Percentiles rank a stretch among this genome's conserved stretches.
phyloP scores from a whole-genome alignment of 2,329 filamentous ascomycete genomes.

The Ophiocordyceps camponoti-saundersi region DNA sequence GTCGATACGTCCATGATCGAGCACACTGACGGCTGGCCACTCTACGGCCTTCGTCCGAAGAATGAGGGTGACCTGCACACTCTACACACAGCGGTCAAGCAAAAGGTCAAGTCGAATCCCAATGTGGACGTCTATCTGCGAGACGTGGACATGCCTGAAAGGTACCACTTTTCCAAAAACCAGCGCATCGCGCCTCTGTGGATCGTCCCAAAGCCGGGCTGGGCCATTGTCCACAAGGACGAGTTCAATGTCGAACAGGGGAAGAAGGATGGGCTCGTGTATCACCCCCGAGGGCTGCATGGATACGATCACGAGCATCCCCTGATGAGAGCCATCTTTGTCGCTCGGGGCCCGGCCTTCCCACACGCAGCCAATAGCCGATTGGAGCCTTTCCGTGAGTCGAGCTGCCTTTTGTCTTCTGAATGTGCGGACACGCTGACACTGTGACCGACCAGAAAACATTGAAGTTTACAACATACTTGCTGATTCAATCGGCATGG shows the following conservation, averaged over 20 bases:
- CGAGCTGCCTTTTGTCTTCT: no score
- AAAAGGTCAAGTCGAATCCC: conserved; percentile 41
- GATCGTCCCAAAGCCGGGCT: conserved; percentile 84
- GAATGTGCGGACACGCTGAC: background rate
- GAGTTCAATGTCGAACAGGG: conserved; percentile 60
- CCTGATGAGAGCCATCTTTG: conserved; percentile 89
- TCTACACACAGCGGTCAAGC: conserved; percentile 46
- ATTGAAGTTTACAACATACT: conserved; percentile 89
- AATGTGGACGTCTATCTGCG: conserved; percentile 77
- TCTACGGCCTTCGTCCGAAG: conserved; percentile 76
- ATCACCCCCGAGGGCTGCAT: conserved; percentile 72
- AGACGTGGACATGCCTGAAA: conserved; percentile 74
- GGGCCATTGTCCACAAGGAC: conserved; percentile 69
- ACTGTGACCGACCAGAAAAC: conserved; percentile 45
- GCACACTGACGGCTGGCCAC: conserved; percentile 85
- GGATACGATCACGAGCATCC: conserved; percentile 93
- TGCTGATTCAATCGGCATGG: conserved; percentile 68
- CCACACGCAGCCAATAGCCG: conserved; percentile 69
- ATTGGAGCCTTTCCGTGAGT: conserved; percentile 68
- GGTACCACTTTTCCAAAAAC: conserved; percentile 83
- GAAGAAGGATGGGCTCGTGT: conserved; percentile 44
- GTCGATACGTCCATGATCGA: conserved; percentile 62
- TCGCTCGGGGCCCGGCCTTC: conserved; percentile 84
- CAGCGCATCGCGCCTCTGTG: conserved; percentile 84
- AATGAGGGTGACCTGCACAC: conserved; percentile 44